Conservation (phyloP, 768 basidiomycete species). For the Rhizopogon rudus region DNA sequence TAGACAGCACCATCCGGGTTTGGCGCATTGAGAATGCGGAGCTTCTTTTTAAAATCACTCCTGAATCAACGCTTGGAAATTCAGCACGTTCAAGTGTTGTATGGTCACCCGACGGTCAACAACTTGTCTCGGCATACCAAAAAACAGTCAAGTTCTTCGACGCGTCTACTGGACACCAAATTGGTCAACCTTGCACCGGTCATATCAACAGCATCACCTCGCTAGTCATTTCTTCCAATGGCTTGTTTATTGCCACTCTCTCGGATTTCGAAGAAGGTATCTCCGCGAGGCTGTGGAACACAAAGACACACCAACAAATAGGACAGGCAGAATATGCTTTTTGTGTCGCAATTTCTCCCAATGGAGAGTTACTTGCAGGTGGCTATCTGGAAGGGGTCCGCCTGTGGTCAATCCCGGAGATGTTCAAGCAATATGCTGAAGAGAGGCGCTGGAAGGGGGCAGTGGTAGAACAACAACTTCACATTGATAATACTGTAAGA, state of each 20-base stretch:
- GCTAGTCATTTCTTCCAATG: not conserved
- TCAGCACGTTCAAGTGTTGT: not conserved
- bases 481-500: too few species aligned
- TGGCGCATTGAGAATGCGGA: not conserved
- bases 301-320: not conserved
- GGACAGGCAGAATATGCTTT: not conserved
- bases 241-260: not conserved
- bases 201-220: not conserved
- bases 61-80: not conserved
- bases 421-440: too few species aligned
- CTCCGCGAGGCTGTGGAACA: not conserved
- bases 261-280: not conserved
- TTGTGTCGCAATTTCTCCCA: not conserved
- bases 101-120: not conserved
- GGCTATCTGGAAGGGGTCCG: too few species aligned
- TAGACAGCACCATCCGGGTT: slow-evolving; percentile 19
- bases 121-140: not conserved
- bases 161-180: not conserved
- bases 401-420: too few species aligned
- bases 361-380: not conserved
- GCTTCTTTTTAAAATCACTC: slow-evolving; percentile 5
- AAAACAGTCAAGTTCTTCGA: not conserved
- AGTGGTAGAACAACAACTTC: too few species aligned
- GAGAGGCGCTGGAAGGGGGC: too few species aligned
- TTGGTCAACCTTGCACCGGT: not conserved